A percentile compares a stretch with the other conserved stretches of the same genome.
These are phyloP conservation scores for Agrocybe praecox DNA, from an alignment of 768 basidiomycete genomes.

Conservation along the genomic window DNA sequence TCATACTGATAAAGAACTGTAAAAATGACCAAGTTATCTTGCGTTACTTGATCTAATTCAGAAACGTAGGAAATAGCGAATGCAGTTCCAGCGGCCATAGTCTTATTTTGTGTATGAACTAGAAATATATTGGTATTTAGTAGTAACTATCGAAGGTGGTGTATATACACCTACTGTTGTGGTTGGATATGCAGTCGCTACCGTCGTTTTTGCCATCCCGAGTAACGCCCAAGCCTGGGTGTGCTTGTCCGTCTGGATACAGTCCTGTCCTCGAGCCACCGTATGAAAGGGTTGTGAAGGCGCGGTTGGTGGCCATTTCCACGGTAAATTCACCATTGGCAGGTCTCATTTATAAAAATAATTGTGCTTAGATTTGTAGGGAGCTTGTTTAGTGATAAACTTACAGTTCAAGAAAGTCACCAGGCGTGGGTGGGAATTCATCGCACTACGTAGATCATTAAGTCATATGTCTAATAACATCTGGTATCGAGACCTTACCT, in stretches of 20 bases:
- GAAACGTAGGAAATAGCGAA: constrained; percentile 50
- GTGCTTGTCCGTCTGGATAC: constrained; percentile 37
- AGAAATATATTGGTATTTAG: too few relatives aligned
- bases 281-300: constrained; percentile 39
- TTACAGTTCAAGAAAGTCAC: constrained; percentile 46
- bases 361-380: not conserved
- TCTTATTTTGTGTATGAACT: constrained; percentile 50
- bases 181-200: constrained; percentile 31
- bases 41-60: constrained; percentile 38
- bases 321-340: constrained; percentile 43
- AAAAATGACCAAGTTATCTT: constrained; percentile 47
- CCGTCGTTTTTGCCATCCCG: constrained; percentile 25
- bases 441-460: constrained; percentile 36
- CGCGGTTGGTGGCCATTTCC: constrained; percentile 43
- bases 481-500: constrained; percentile 20
- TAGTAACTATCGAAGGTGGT: too few relatives aligned
- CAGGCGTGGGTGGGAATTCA: constrained; percentile 43
- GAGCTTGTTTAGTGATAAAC: constrained; percentile 11
- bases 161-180: constrained; percentile 40
- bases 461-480: not conserved
- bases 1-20: constrained; percentile 39
- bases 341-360: constrained; percentile 27
- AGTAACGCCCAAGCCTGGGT: constrained; percentile 29
- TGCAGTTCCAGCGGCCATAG: constrained; percentile 45
- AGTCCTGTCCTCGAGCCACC: constrained; percentile 22